phyloP scores from a whole-genome alignment of 2,329 filamentous ascomycete species.

The Sclerotinia sclerotiorum region DNA sequence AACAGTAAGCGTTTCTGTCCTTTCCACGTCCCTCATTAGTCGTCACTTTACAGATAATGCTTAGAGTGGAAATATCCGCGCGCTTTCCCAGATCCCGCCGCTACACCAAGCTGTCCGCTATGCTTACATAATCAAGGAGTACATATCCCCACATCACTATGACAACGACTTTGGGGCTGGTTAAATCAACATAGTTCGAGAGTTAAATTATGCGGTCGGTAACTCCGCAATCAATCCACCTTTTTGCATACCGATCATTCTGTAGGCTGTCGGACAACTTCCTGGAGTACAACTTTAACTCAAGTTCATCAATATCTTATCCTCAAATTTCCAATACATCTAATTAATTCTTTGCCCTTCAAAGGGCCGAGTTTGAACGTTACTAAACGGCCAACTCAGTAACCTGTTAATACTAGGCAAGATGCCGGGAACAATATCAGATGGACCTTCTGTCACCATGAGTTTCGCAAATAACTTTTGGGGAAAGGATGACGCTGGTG shows the following conservation, averaged over 20 bases:
- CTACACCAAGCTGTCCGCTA: not conserved
- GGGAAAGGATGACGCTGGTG: conserved; percentile 98
- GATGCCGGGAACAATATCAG: conserved; percentile 40
- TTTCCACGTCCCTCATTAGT: not conserved
- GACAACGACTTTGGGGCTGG: not conserved
- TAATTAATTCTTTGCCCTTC: conserved; percentile 17
- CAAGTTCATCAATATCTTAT: conserved; percentile 9
- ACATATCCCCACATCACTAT: conserved; percentile 1
- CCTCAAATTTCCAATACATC: not conserved
- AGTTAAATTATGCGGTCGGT: not conserved
- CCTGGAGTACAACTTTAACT: conserved; percentile 8
- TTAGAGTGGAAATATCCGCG: not conserved
- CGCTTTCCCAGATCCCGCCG: conserved; percentile 4
- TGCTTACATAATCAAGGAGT: not conserved
- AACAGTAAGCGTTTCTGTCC: not conserved
- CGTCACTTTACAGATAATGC: not conserved
- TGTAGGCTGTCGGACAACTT: not conserved
- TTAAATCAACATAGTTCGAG: conserved; percentile 14
- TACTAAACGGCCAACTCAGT: not conserved
- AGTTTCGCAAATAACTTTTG: conserved; percentile 96
- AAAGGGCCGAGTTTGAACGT: conserved; percentile 1
- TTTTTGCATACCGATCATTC: conserved; percentile 21
- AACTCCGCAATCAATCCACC: conserved; percentile 22
- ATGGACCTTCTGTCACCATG: conserved; percentile 42
- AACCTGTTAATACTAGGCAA: conserved; percentile 24